A percentile compares a stretch with the other conserved stretches of the same genome.
phyloP scores from a whole-genome alignment of 129 eudicot genomes.

The Dittrichia graveolens region DNA sequence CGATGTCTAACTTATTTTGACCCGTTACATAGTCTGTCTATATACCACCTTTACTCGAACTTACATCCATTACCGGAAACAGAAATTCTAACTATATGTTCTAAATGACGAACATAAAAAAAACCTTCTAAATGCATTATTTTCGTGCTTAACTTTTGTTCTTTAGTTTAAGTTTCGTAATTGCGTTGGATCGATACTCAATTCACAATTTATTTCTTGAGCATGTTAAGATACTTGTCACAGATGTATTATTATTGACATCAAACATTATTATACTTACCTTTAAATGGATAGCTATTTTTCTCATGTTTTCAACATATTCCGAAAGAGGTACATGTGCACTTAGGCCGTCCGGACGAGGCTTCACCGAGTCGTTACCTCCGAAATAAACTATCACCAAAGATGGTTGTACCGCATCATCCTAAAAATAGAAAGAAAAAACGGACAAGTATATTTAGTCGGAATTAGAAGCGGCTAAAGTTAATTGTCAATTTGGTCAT shows the following conservation, averaged over 20 bases:
- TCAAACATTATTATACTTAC: conserved; percentile 31
- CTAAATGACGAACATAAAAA: too few relatives aligned
- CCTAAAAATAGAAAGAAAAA: conserved; percentile 30
- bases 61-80: neutral
- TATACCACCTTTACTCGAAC: neutral
- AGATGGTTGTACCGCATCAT: conserved; percentile 61
- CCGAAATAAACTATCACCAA: conserved; percentile 76
- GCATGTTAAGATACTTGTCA: neutral
- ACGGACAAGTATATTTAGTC: neutral
- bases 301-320: conserved; percentile 73
- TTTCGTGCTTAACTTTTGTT: neutral
- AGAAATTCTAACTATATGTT: neutral
- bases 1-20: neutral
- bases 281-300: conserved; percentile 68
- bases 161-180: too few relatives aligned
- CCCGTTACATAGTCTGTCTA: neutral
- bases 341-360: conserved; percentile 58
- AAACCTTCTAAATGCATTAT: too few relatives aligned
- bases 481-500: too few relatives aligned
- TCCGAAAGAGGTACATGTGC: conserved; percentile 80
- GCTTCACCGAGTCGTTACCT: conserved; percentile 67
- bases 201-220: neutral
- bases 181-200: too few relatives aligned
- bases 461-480: too few relatives aligned
- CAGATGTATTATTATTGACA: neutral